Base-by-base conservation (phyloP, 805 yeast genomes). In the Pichia nakasei region DNA sequence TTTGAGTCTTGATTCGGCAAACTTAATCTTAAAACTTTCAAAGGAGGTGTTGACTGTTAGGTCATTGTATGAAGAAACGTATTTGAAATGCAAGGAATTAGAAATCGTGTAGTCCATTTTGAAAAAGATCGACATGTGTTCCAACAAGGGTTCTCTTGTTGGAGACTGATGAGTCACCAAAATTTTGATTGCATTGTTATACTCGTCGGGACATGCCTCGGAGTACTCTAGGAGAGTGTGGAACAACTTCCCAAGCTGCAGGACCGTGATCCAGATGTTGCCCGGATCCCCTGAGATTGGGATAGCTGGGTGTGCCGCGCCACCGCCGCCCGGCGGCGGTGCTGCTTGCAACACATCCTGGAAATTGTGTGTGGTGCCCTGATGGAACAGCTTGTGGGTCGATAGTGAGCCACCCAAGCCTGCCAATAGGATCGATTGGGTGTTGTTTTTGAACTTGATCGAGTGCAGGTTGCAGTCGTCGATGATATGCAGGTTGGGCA, bases 391-490 rank as follows among this genome's bases (percentile, higher is more conserved):
- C 48, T 78, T 74, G 51, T 80, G 83, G 47, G 77, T 73, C 21
- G 82, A 75, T 34, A 82, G 58, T 3, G 82, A 72, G 2, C 93
- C 94, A 3, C 93, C 89, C 3, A 84, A 56, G 0, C 94, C 94
- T 42, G 80, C 69, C 19, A 84, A 59, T 33, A 81, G 68, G 27
- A 85, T 54, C 41, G 67, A 68, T 29, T 68, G 59, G n/a, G 71
- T 72, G 29, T 60, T 55, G 3, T 58, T 55, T 27, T 38, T 34
- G 2, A 76, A 63, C 21, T 63, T 62, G 8, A 80, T 51, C 11
- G 67, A 66, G 47, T 66, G 70, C 13, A 73, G 59, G 37, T 63
- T 63, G 31, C 65, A 64, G 56, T 84, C 89, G 58, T 82, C 88
- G 31, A 84, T 67, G 5, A 85, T 56, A 50, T 65, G 61, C 45